phyloP scores from a whole-genome alignment of 768 basidiomycete species.

The Kondoa malvinella region DNA sequence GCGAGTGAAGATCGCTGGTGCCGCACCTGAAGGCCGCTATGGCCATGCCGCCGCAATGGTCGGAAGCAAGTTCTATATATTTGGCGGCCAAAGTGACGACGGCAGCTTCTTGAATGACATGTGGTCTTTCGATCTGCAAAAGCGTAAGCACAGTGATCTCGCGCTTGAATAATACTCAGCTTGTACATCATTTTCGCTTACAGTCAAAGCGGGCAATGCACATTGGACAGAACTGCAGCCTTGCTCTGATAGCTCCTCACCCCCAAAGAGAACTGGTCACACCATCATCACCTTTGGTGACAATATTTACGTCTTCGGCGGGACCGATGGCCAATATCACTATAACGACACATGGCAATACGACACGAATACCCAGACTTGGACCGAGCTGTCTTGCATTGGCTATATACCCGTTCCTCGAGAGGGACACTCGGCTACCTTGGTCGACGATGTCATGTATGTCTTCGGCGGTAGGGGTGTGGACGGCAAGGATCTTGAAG shows the following conservation, averaged over 20 bases:
- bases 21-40: constrained; percentile 72
- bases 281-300: constrained; percentile 66
- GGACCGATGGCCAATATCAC: constrained; percentile 94
- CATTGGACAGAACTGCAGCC: constrained; percentile 60
- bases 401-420: constrained; percentile 89
- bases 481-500: constrained; percentile 85
- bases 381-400: constrained; percentile 87
- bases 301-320: constrained; percentile 83
- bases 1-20: constrained; percentile 55
- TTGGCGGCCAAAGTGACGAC: constrained; percentile 87
- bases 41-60: constrained; percentile 90
- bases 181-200: constrained; percentile 3
- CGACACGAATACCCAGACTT: constrained; percentile 57
- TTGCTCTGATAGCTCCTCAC: constrained; percentile 39
- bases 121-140: constrained; percentile 90
- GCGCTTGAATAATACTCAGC: neutral
- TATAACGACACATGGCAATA: constrained; percentile 99
- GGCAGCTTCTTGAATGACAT: constrained; percentile 68
- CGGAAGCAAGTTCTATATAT: constrained; percentile 79
- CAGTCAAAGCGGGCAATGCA: constrained; percentile 62
- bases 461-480: constrained; percentile 93
- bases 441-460: constrained; percentile 95
- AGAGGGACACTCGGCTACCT: constrained; percentile 88
- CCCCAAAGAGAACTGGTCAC: constrained; percentile 80
- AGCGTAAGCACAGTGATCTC: constrained; percentile 46